Evolutionary conservation across 768 basidiomycete species (phyloP).

Genomic region (Leccinum arenicola): DNA sequence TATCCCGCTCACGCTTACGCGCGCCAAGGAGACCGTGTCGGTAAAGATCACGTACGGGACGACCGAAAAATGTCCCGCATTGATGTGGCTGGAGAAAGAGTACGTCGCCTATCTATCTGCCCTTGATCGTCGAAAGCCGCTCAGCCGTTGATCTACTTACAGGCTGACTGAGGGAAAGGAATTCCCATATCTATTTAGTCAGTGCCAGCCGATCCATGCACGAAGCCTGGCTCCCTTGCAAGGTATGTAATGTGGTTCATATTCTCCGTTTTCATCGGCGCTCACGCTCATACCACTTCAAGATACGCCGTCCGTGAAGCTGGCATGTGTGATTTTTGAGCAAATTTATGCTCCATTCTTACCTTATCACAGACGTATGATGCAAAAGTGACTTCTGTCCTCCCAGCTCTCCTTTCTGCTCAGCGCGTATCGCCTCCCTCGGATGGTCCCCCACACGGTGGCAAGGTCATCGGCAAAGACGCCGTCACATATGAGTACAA

Average conservation of each 20-base stretch:
- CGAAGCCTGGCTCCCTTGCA: slow-evolving; percentile 78
- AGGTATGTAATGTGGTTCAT: slow-evolving; percentile 38
- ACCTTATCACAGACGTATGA: slow-evolving; percentile 62
- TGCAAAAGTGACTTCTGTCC: slow-evolving; percentile 71
- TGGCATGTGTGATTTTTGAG: slow-evolving; percentile 43
- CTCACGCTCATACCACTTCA: neutral
- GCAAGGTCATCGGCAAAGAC: slow-evolving; percentile 73
- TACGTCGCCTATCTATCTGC: slow-evolving; percentile 25
- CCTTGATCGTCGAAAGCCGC: neutral
- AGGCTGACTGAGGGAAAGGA: slow-evolving; percentile 85
- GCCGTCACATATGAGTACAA: slow-evolving; percentile 70
- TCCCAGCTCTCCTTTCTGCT: slow-evolving; percentile 87
- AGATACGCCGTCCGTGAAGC: slow-evolving; percentile 89
- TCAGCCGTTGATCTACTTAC: neutral
- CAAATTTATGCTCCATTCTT: neutral
- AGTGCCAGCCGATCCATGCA: slow-evolving; percentile 90
- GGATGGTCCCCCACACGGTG: slow-evolving; percentile 67
- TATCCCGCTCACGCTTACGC: slow-evolving; percentile 44
- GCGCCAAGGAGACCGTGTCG: slow-evolving; percentile 37
- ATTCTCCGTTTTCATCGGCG: neutral
- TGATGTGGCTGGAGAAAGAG: slow-evolving; percentile 89
- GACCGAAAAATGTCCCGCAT: slow-evolving; percentile 67
- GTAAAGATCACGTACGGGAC: slow-evolving; percentile 70
- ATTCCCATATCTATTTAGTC: slow-evolving; percentile 88
- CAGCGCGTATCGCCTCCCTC: slow-evolving; percentile 73